Conservation (phyloP, 1,284 basidiomycete species). For the Ceratobasidium sp. region DNA sequence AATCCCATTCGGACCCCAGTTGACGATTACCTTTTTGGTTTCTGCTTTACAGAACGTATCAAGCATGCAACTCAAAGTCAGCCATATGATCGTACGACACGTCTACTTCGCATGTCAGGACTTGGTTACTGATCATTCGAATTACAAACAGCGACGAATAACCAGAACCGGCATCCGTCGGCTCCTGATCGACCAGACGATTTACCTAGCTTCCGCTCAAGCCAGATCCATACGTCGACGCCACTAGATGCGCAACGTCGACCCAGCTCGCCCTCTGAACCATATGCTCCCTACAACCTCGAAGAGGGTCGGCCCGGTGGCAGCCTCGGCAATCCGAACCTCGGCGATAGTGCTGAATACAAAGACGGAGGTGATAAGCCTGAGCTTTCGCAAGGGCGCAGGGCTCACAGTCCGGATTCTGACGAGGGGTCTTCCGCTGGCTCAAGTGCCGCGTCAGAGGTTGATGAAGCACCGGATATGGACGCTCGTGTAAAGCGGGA, state of each 20-base stretch:
- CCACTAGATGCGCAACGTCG: conserved; percentile 31
- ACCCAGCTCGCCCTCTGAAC: conserved; percentile 8
- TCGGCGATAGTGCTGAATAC: conserved; percentile 1
- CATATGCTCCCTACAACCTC: background rate
- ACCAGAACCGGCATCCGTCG: background rate
- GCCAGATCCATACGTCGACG: conserved; percentile 37
- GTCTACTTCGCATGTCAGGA: conserved; percentile 9
- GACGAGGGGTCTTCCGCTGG: background rate
- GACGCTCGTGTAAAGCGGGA: conserved; percentile 1
- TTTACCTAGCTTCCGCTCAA: conserved; percentile 35
- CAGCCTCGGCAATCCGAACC: no score
- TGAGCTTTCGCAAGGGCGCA: background rate
- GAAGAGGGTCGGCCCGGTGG: background rate
- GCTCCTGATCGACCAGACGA: conserved; percentile 21
- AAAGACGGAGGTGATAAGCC: conserved; percentile 2
- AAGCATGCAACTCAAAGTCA: conserved; percentile 25
- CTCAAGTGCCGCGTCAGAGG: background rate
- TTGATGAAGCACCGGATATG: background rate
- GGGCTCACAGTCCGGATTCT: background rate
- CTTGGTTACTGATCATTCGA: conserved; percentile 10
- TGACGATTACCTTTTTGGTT: background rate
- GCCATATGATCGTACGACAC: conserved; percentile 37
- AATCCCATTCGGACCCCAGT: background rate
- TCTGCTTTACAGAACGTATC: conserved; percentile 18
- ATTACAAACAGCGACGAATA: conserved; percentile 43